Evolutionary conservation across 495 filamentous ascomycete genomes (phyloP), one percentile per base, ranked within the genome.

Genomic region (Trichoderma parareesei): DNA sequence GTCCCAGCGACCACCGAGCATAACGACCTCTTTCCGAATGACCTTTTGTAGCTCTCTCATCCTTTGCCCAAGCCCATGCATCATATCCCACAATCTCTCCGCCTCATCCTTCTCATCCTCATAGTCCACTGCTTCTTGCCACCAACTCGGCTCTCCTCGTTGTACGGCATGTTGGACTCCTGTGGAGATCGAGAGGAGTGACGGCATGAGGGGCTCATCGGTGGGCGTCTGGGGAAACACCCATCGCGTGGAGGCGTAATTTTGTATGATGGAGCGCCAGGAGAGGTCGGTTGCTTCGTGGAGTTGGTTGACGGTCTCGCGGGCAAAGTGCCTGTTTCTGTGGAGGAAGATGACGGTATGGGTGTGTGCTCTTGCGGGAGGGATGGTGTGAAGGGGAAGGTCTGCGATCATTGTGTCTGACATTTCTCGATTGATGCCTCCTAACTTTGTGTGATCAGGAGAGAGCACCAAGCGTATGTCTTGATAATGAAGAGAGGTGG

Each of bases 1-100:
- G 33, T 57, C 53, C 53, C 53, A 57, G 11, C 53, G 53, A 14
- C 53, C 53, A 10, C 53, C 33, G 27, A 57, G 53, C 53, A 57
- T 9, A 10, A 9, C 20, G 3, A 37, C 53, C 27, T 57, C 53
- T 20, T 37, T 33, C 27, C 20, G 3, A 3, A 57, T 57, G 11
- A 57, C 53, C 53, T 57, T 57, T 38, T 57, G 7, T 35, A 57
- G 53, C 53, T 57, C 53, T 4, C 18, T 35, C 9, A 37, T 37
- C 53, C 53, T 57, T 27, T 37, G 27, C 9, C 33, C 9, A 10
- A 57, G 53, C 4, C 27, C 53, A 11, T 10, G 53, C 53, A 57
- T 20, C 9, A 57, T 33, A 1, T 13, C 9, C 11, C 2, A 2
- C 27, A 11, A 10, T 37, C 11, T 10, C 8, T 27, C 37, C 5